A percentile compares a stretch with the other conserved stretches of the same genome.
These are phyloP conservation scores for Russula emetica DNA, from an alignment of 768 basidiomycete genomes.

Conservation along the genomic window DNA sequence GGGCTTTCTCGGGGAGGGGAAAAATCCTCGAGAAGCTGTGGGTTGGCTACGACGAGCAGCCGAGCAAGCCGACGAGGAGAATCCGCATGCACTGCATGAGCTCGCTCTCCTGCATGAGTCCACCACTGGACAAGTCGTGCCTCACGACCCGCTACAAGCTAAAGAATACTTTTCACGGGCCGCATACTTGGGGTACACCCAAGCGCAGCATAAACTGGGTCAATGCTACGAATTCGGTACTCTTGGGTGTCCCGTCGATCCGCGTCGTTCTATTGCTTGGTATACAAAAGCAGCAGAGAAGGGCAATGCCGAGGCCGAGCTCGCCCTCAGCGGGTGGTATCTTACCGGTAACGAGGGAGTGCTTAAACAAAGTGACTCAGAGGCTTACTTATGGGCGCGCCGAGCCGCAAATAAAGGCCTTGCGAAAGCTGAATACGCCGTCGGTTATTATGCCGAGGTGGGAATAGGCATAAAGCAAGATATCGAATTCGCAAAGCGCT, in stretches of 20 bases:
- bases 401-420: conserved; percentile 95
- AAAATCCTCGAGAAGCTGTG: conserved; percentile 87
- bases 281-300: conserved; percentile 98
- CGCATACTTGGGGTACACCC: conserved; percentile 89
- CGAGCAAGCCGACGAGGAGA: conserved; percentile 96
- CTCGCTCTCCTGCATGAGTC: conserved; percentile 84
- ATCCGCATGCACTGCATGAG: conserved; percentile 96
- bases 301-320: conserved; percentile 90
- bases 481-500: conserved; percentile 90
- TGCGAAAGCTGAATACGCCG: conserved; percentile 97
- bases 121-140: conserved; percentile 60
- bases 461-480: conserved; percentile 98
- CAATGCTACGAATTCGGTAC: conserved; percentile 92
- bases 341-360: conserved; percentile 93
- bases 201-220: conserved; percentile 92
- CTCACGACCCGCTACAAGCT: conserved; percentile 76
- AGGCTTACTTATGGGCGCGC: conserved; percentile 98
- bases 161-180: conserved; percentile 85
- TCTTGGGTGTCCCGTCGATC: conserved; percentile 87
- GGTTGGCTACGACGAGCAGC: conserved; percentile 94
- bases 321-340: conserved; percentile 98
- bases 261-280: conserved; percentile 93
- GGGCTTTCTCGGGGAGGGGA: conserved; percentile 75
- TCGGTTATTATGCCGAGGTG: conserved; percentile 96
- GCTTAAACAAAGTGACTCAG: conserved; percentile 94